A percentile compares a stretch with the other conserved stretches of the same genome.
Conservation (phyloP, 768 basidiomycete species). For the Tulasnella sp. region DNA sequence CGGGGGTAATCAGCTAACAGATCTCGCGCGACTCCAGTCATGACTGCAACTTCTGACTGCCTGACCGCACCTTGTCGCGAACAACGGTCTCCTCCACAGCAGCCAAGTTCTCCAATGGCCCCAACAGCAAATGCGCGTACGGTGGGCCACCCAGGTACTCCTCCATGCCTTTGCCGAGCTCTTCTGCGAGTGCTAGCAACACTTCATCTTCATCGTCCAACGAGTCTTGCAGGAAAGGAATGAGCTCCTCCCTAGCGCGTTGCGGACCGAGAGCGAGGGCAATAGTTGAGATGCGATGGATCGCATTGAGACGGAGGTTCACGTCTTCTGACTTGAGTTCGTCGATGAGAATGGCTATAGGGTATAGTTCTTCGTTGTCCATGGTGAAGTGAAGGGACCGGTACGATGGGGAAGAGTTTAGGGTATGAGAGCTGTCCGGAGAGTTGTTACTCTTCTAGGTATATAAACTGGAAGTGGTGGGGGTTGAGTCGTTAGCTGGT, state of each 20-base stretch:
- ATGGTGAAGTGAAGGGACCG: constrained; percentile 2
- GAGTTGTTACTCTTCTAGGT: background rate
- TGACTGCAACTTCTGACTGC: constrained; percentile 9
- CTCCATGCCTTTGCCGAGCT: constrained; percentile 87
- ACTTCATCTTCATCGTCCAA: constrained; percentile 99
- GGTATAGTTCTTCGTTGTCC: constrained; percentile 65
- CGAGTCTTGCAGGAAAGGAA: constrained; percentile 98
- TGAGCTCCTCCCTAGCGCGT: constrained; percentile 91
- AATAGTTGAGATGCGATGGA: constrained; percentile 97
- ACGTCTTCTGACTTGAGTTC: constrained; percentile 98
- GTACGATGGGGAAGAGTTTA: background rate
- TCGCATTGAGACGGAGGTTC: constrained; percentile 91
- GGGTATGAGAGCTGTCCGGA: background rate
- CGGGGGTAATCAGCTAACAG: background rate
- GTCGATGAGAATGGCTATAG: constrained; percentile 97
- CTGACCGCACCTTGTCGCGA: constrained; percentile 80
- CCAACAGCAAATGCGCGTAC: constrained; percentile 83
- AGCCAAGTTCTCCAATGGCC: constrained; percentile 92
- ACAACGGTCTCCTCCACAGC: constrained; percentile 98
- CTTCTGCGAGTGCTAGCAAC: constrained; percentile 91
- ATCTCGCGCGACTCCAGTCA: background rate
- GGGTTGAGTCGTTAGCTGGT: background rate
- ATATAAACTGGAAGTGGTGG: background rate
- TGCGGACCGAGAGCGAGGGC: constrained; percentile 94
- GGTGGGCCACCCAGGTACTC: constrained; percentile 93